A percentile compares a stretch with the other conserved stretches of the same genome.
phyloP scores from a whole-genome alignment of 257 asterid species.

The Paraleonurus japonicus region DNA sequence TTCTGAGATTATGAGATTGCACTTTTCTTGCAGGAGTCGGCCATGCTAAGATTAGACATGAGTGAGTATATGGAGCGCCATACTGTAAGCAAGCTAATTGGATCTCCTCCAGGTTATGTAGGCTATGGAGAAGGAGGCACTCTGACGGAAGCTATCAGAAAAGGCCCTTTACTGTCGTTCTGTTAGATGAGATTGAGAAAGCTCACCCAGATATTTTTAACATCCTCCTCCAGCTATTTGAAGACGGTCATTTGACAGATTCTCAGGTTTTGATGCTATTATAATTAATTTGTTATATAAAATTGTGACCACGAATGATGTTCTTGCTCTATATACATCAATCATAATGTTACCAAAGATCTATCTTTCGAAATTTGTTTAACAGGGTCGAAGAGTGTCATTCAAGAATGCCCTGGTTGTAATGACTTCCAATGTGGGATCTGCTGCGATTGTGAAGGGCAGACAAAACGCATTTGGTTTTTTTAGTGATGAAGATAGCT shows the following conservation, averaged over 20 bases:
- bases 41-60: conserved; percentile 98
- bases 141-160: conserved; percentile 95
- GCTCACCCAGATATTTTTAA: conserved; percentile 97
- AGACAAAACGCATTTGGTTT: conserved; percentile 67
- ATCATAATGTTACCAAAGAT: conserved; percentile 11
- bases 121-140: conserved; percentile 97
- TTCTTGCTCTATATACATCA: not conserved
- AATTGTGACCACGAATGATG: not conserved
- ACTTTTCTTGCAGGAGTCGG: conserved; percentile 59
- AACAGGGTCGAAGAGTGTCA: conserved; percentile 93
- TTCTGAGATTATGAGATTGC: conserved; percentile 18
- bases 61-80: conserved; percentile 99
- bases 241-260: conserved; percentile 97
- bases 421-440: conserved; percentile 96
- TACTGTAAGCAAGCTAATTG: conserved; percentile 96
- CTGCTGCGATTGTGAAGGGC: conserved; percentile 85
- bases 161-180: conserved; percentile 85
- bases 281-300: conserved; percentile 12
- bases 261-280: conserved; percentile 66
- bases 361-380: conserved; percentile 21
- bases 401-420: conserved; percentile 87
- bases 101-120: conserved; percentile 97
- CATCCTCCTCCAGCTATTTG: conserved; percentile 91
- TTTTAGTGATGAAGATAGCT: conserved; percentile 53
- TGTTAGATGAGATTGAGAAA: conserved; percentile 95